Base-by-base conservation (phyloP, 2,329 filamentous ascomycete genomes). In the Acarospora socialis region DNA sequence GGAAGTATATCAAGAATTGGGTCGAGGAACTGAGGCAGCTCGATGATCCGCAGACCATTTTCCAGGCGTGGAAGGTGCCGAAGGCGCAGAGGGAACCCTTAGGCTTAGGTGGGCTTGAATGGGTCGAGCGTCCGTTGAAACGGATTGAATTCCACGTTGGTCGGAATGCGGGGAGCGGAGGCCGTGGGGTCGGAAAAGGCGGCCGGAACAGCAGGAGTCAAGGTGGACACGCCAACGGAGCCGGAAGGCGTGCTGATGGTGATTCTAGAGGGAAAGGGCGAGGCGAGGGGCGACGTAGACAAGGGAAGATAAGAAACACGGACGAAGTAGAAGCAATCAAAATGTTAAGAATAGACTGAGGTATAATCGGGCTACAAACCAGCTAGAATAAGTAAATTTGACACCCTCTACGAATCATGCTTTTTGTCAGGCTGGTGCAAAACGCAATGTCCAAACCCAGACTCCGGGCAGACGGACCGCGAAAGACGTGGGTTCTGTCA, bases 1-100 rank as follows among this genome's bases (percentile, higher is more conserved):
- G 77, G 2, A 57, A 65, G 5, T 87, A 82, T 42, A 72, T 83
- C 6, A 69, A 70, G n/a, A 60, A 67, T 2, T 87, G 81, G 81
- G 62, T 86, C 0, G 68, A 70, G 0, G 81, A 87, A 49, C 49
- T 83, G 16, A 59, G 65, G 2, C 50, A 57, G 0, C 52, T 83
- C 1, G 55, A 55, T 0, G 46, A 53, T 17, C 43, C 41, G 31
- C 53, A 38, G 33, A 30, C 79, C 24, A 55, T 82, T 1, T 84
- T 81, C 45, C 81, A 86, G 47, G 62, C 70, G 0, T 82, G 75
- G 66, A 77, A 73, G 4, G 61, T 81, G 1, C 59, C 64, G 0
- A 56, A 62, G 2, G 67, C 69, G 18, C 69, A 73, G 33, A 68
- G 76, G 45, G 59, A 66, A 26, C 58, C 60, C 5, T 46, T 73